Evolutionary conservation across 108 stramenopile genomes (phyloP), one percentile per base, ranked within the genome.

Genomic region (Schizochytrium sp.): DNA sequence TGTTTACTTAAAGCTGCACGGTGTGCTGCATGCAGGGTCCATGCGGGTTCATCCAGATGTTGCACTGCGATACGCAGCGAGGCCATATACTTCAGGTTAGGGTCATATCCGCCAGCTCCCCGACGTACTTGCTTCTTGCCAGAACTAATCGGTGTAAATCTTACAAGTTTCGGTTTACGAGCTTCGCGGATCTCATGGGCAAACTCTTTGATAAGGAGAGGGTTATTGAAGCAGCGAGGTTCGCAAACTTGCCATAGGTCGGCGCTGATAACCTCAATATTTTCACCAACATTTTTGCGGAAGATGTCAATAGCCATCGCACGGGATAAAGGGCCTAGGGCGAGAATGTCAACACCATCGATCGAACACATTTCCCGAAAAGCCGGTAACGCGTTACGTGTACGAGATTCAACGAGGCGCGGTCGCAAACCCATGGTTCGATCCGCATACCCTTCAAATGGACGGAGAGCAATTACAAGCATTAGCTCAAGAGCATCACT

Each of bases 221-320:
- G 76, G 76, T 83, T 83, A 53, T 83, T 83, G 76, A 47, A 83
- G 47, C 76, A 83, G 47, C 76, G 47, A 10, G 47, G 28, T 55
- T 83, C 76, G 76, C 76, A 83, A 12, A 83, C 28, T n/a, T 40
- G 76, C 76, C 76, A 83, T 5, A 83, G 28, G 50, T 83, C 76
- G 15, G 28, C 10, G 53, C 50, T 55, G 5, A 83, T 28, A 0
- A n/a, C 38, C 76, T 83, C 50, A 28, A 83, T 55, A 50, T 83
- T 50, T 17, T 49, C 53, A 53, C 76, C 76, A 56, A 83, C 50
- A 53, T 83, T 47, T 40, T 83, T 83, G 47, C 76, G 47, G 55
- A 83, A 83, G 0, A 83, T 10, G 76, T 83, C 76, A 42, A 55
- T 38, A 10, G 76, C 76, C 50, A 49, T 10, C 50, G n/a, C 38